Evolutionary conservation across 306 rosid genomes (phyloP).

Genomic region (Dalbergia oliveri): DNA sequence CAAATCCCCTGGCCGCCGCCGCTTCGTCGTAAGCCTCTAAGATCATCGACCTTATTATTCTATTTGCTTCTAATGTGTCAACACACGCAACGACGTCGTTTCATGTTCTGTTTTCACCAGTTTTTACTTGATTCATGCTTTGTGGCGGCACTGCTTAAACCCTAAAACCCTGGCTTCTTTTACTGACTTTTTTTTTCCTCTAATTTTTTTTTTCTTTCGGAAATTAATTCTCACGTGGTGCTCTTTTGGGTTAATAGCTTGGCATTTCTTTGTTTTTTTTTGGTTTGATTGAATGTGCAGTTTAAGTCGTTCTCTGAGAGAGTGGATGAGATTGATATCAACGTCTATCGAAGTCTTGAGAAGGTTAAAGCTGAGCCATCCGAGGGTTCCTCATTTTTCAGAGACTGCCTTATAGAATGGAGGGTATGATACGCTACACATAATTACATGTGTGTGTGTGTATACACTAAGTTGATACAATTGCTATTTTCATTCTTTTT

Average conservation of each 20-base stretch:
- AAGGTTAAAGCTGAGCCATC: conserved; percentile 75
- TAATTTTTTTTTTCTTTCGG: neutral
- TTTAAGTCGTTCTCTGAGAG: conserved; percentile 76
- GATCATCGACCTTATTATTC: neutral
- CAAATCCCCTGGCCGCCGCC: conserved; percentile 75
- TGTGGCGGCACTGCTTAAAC: conserved; percentile 37
- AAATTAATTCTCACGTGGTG: neutral
- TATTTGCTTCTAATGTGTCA: neutral
- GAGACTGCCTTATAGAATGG: conserved; percentile 89
- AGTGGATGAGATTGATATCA: conserved; percentile 72
- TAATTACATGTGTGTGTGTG: no score
- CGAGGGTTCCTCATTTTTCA: conserved; percentile 82
- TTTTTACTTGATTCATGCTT: neutral
- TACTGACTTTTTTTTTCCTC: neutral
- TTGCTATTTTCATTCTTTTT: conserved; percentile 2
- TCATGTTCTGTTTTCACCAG: neutral
- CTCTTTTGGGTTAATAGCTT: neutral
- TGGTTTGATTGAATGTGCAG: conserved; percentile 49
- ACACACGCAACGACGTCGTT: neutral
- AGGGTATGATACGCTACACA: conserved; percentile 60
- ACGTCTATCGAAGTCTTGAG: conserved; percentile 75
- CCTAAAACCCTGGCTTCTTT: conserved; percentile 41
- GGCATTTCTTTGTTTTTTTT: neutral
- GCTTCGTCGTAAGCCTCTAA: conserved; percentile 68
- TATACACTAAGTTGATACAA: neutral